phyloP scores from a whole-genome alignment of 2,329 filamentous ascomycete genomes.

The Xylariomycetidae sp. region DNA sequence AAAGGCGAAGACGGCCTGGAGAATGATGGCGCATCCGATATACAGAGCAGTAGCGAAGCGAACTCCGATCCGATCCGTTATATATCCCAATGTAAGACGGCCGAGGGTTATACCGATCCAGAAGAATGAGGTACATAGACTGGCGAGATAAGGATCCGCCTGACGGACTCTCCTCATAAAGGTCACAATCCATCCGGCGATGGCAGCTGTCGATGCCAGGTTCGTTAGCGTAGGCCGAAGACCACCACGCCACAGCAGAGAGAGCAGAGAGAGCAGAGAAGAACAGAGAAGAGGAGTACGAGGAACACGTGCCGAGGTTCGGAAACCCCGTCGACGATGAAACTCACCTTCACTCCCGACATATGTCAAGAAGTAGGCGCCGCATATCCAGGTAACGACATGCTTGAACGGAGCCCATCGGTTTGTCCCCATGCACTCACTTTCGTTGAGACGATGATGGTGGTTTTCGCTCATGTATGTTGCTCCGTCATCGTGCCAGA shows the following conservation, averaged over 20 bases:
- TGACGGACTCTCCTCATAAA: slow-evolving; percentile 1
- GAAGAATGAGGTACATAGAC: slow-evolving; percentile 1
- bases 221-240: neutral
- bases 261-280: too few relatives aligned
- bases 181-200: slow-evolving; percentile 1
- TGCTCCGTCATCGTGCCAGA: neutral
- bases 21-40: neutral
- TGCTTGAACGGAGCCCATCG: slow-evolving; percentile 1
- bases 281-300: too few relatives aligned
- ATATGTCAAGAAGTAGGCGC: slow-evolving; percentile 1
- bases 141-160: slow-evolving; percentile 1
- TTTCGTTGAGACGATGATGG: neutral
- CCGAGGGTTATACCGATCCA: slow-evolving; percentile 1
- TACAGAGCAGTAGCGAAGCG: slow-evolving; percentile 1
- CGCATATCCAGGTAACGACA: slow-evolving; percentile 1
- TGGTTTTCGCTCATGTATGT: neutral
- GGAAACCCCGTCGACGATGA: too few relatives aligned
- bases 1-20: slow-evolving; percentile 1
- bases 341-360: slow-evolving; percentile 2
- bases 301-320: too few relatives aligned
- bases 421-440: neutral
- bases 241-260: too few relatives aligned
- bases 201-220: neutral
- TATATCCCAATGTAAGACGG: neutral
- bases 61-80: neutral